Conservation (phyloP, 441 rosid species). For the Mallotus repandus region DNA sequence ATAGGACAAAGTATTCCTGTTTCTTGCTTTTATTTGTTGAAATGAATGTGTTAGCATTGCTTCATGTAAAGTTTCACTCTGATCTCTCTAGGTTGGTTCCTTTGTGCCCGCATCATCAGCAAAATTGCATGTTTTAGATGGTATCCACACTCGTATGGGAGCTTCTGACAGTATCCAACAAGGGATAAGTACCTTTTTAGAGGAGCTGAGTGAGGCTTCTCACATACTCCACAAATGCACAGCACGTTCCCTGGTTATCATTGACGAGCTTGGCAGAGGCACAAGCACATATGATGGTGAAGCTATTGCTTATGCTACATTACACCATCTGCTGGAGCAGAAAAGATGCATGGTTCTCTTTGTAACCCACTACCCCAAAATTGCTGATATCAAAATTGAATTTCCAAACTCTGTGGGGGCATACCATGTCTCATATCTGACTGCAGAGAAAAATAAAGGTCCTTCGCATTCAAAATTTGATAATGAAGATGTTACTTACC, state of each 20-base stretch:
- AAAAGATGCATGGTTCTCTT: conserved; percentile 81
- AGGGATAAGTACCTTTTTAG: conserved; percentile 88
- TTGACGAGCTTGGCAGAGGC: conserved; percentile 96
- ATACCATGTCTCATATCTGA: conserved; percentile 88
- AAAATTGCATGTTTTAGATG: conserved; percentile 73
- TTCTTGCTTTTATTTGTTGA: conserved; percentile 15
- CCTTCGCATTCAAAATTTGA: conserved; percentile 28
- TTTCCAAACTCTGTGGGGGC: conserved; percentile 61
- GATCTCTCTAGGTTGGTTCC: conserved; percentile 80
- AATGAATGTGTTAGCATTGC: conserved; percentile 3
- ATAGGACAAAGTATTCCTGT: not conserved
- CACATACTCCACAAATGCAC: conserved; percentile 71
- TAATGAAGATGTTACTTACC: conserved; percentile 75
- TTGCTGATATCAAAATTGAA: conserved; percentile 52
- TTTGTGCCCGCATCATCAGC: conserved; percentile 86
- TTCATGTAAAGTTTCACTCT: conserved; percentile 29
- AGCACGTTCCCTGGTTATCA: conserved; percentile 65
- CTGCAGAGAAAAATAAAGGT: conserved; percentile 34
- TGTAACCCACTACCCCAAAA: conserved; percentile 91
- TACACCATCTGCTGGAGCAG: conserved; percentile 62
- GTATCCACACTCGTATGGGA: conserved; percentile 88
- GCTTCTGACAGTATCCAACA: conserved; percentile 94
- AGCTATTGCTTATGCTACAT: conserved; percentile 88
- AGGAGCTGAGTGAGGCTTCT: conserved; percentile 86
- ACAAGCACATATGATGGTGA: conserved; percentile 95